Base-by-base conservation (phyloP, 192 early-diverging fungal genomes). In the Kickxella alabastrina region DNA sequence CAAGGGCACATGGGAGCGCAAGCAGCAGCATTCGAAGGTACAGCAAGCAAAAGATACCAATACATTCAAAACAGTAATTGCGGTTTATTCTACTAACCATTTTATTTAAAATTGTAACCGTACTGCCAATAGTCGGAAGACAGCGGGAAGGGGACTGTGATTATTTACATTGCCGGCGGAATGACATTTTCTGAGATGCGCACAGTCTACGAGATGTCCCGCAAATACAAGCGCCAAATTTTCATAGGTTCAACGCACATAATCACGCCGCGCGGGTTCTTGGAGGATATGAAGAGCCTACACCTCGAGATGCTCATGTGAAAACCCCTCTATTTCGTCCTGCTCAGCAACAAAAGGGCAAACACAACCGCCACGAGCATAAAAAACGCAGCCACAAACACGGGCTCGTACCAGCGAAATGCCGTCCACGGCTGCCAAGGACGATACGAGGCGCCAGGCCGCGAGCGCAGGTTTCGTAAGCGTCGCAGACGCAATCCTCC, bases 191-290 rank as follows among this genome's bases (percentile, higher is more conserved):
- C 71, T 8, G 77, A 79, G 31, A 68, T 79, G 61, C 66, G 77
- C 14, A 14, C 77, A 8, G 49, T 69, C 3, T 79, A 79, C 61
- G 77, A 75, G 27, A 43, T 79, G n/a, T 46, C 67, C 6, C 45
- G 61, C 10, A 47, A 52, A 19, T 63, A 59, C 39, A 62, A 60
- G 2, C 64, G 66, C 26, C 59, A 79, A 3, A 56, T 79, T 2
- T 79, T 68, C 54, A 68, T 79, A 15, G 77, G 74, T 13, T 70
- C 71, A 10, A 79, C 77, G 14, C 77, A 79, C 42, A 53, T 75
- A 10, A 66, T 71, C 44, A 79, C 71, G 41, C 77, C 77, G 0
- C 63, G 62, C 6, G 72, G 62, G 7, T 79, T 75, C 29, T 24
- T 79, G 19, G 59, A 70, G 28, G 59, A 74, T 18, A 46, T 79